Evolutionary conservation across 1,284 basidiomycete genomes (phyloP).

Genomic region (Ustilago vetiveriae): DNA sequence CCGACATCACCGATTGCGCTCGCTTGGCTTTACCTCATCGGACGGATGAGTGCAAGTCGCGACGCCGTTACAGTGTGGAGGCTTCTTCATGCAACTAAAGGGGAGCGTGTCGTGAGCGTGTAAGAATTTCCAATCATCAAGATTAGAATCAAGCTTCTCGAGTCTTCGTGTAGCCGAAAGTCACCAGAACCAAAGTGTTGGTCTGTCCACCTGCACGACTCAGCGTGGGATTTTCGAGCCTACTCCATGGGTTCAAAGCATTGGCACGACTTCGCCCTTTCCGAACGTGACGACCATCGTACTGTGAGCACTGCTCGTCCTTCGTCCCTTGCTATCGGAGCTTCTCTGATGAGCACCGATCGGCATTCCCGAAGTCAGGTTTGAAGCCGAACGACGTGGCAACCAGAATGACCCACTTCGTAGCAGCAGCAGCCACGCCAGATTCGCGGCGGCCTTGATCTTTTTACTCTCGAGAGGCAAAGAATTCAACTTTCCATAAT

Average conservation of each 20-base stretch:
- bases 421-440: slow-evolving; percentile 1
- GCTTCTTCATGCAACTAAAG: too few relatives aligned
- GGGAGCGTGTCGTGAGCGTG: slow-evolving; percentile 3
- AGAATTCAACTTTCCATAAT: too few relatives aligned
- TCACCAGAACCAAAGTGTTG: slow-evolving; percentile 4
- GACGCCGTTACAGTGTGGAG: background rate
- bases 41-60: background rate
- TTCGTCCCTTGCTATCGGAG: slow-evolving; percentile 1
- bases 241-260: too few relatives aligned
- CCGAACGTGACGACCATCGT: background rate
- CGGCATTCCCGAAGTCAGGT: too few relatives aligned
- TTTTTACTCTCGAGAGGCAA: background rate
- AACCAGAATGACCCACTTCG: background rate
- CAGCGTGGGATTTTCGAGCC: background rate
- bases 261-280: too few relatives aligned
- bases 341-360: background rate
- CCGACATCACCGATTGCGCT: background rate
- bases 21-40: background rate
- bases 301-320: too few relatives aligned
- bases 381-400: slow-evolving; percentile 1
- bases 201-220: background rate
- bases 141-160: too few relatives aligned
- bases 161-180: too few relatives aligned
- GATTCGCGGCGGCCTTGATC: background rate
- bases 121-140: background rate